A percentile compares a stretch with the other conserved stretches of the same genome.
Evolutionary conservation across 495 filamentous ascomycete genomes (phyloP).

Genomic region (Cladorrhinum samala): DNA sequence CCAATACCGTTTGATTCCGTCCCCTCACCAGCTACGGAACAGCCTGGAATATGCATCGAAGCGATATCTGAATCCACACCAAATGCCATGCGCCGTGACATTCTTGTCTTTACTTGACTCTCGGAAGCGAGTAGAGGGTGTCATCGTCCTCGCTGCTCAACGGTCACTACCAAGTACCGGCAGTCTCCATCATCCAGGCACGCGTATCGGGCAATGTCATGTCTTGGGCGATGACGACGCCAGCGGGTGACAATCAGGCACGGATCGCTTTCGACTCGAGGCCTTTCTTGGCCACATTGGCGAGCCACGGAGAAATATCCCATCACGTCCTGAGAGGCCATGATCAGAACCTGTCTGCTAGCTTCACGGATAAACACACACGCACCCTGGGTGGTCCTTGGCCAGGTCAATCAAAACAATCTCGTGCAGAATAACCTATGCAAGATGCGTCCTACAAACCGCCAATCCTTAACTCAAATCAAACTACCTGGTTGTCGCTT

Average conservation of each 20-base stretch:
- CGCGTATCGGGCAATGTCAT: neutral
- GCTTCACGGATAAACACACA: neutral
- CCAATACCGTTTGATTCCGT: neutral
- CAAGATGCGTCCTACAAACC: neutral
- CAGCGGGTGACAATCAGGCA: neutral
- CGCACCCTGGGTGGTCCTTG: neutral
- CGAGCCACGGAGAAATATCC: conserved; percentile 1
- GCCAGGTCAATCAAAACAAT: neutral
- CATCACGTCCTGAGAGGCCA: no score
- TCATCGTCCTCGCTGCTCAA: neutral
- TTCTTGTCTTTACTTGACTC: neutral
- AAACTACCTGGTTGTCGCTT: neutral
- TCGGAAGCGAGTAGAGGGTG: neutral
- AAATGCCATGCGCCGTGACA: neutral
- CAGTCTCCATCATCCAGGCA: neutral
- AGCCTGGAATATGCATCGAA: neutral
- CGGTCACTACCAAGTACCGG: neutral
- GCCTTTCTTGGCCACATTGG: neutral
- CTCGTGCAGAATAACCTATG: neutral
- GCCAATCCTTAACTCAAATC: neutral
- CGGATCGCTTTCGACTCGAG: neutral
- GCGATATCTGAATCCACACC: neutral
- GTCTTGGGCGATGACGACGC: conserved; percentile 2
- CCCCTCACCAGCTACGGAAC: neutral
- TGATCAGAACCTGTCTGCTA: no score